These are phyloP conservation scores for Lycium ferocissimum DNA, from an alignment of 257 asterid genomes.

Conservation along the genomic window DNA sequence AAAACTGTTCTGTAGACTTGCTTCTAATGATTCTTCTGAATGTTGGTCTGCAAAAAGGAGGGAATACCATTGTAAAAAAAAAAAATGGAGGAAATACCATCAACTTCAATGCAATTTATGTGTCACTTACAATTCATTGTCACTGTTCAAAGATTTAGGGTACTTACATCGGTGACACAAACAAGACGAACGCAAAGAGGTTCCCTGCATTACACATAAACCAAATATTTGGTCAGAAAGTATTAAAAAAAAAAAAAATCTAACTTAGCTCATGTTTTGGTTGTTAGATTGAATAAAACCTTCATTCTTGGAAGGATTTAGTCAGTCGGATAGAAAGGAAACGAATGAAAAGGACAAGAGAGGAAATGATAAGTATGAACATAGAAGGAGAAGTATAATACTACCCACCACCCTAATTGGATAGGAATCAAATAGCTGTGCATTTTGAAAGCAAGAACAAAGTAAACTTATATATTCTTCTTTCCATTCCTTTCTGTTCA, in stretches of 20 bases:
- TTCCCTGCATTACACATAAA: constrained; percentile 65
- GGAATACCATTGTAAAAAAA: too few species aligned
- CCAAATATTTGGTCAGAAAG: constrained; percentile 16
- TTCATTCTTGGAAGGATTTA: not conserved
- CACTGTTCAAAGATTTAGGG: not conserved
- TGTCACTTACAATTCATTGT: not conserved
- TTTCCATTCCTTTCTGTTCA: not conserved
- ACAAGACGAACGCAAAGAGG: constrained; percentile 75
- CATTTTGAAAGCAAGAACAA: not conserved
- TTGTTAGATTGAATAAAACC: not conserved
- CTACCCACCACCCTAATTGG: not conserved
- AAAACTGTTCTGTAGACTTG: constrained; percentile 84
- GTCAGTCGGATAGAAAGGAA: not conserved
- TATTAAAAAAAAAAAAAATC: not conserved
- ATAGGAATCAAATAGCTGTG: not conserved
- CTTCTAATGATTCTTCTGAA: constrained; percentile 68
- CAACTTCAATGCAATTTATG: constrained; percentile 17
- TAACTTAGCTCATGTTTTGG: not conserved
- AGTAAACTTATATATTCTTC: not conserved
- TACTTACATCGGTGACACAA: constrained; percentile 88
- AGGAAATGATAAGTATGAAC: not conserved
- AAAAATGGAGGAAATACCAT: constrained; percentile 2
- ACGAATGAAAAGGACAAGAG: not conserved
- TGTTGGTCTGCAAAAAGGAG: constrained; percentile 67
- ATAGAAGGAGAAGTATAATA: not conserved